Evolutionary conservation across 2,329 filamentous ascomycete genomes (phyloP).

Genomic region (Monilinia polystroma): DNA sequence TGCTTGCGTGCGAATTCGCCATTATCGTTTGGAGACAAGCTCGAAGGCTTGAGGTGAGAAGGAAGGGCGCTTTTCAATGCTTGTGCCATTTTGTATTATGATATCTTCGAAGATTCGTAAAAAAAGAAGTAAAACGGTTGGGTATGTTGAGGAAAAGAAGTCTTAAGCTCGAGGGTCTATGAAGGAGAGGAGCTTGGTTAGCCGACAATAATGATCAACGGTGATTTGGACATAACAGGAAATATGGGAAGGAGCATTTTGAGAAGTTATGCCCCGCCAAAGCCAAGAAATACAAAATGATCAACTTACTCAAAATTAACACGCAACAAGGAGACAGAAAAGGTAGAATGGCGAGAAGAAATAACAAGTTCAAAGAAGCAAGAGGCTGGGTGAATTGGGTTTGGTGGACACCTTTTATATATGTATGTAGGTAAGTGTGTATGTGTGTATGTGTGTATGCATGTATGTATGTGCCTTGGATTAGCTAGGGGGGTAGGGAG

Average conservation of each 20-base stretch:
- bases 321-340: constrained; percentile 1
- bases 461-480: not conserved
- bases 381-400: not conserved
- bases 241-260: not conserved
- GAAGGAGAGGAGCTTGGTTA: constrained; percentile 16
- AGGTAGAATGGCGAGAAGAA: not conserved
- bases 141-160: constrained; percentile 7
- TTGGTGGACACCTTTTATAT: constrained; percentile 10
- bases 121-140: constrained; percentile 7
- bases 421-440: not conserved
- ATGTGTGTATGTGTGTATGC: no score
- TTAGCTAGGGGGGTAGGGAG: no score
- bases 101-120: constrained; percentile 13
- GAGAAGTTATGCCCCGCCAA: constrained; percentile 11
- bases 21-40: constrained; percentile 42
- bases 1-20: constrained; percentile 61
- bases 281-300: constrained; percentile 4
- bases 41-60: constrained; percentile 67
- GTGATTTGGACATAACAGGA: constrained; percentile 10
- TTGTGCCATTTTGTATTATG: constrained; percentile 58
- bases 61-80: constrained; percentile 74
- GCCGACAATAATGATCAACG: constrained; percentile 14
- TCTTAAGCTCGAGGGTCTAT: constrained; percentile 7
- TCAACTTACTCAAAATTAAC: constrained; percentile 8
- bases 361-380: not conserved